Percentiles rank a stretch among this genome's conserved stretches.
These are phyloP conservation scores for Aureobasidium sp. DNA, from an alignment of 2,329 filamentous ascomycete genomes.

Conservation along the genomic window DNA sequence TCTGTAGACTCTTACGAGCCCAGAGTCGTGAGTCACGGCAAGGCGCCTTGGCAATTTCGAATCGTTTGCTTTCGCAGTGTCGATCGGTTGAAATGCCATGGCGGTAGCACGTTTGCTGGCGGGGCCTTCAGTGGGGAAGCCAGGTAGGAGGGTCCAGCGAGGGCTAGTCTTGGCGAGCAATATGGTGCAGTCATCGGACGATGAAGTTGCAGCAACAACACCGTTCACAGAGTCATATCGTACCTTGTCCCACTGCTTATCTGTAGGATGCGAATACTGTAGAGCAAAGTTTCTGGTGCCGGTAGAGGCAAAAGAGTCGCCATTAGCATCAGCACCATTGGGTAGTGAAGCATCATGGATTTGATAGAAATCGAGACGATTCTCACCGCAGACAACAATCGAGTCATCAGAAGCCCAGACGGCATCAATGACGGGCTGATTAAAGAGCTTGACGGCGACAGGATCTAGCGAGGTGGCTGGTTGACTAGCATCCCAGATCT, in stretches of 20 bases:
- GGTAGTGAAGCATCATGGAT: conserved; percentile 17
- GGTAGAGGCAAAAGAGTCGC: conserved; percentile 1
- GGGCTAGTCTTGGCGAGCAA: conserved; percentile 27
- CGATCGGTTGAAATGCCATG: conserved; percentile 31
- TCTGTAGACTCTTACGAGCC: conserved; percentile 33
- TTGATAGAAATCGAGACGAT: conserved; percentile 31
- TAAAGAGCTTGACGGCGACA: conserved; percentile 32
- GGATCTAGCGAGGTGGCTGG: conserved; percentile 22
- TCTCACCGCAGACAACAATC: conserved; percentile 37
- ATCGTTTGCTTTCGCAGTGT: conserved; percentile 11
- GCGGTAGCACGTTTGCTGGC: conserved; percentile 26
- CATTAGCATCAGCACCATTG: conserved; percentile 14
- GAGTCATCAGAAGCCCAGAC: conserved; percentile 35
- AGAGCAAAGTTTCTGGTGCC: conserved; percentile 17
- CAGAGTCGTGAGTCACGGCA: conserved; percentile 33
- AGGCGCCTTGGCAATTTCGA: conserved; percentile 18
- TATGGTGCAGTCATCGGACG: conserved; percentile 21
- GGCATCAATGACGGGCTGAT: conserved; percentile 34
- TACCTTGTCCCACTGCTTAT: conserved; percentile 22
- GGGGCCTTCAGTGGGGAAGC: background rate
- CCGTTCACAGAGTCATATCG: conserved; percentile 26
- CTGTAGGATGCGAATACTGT: conserved; percentile 20
- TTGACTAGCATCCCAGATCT: conserved; percentile 20
- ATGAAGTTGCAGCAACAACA: conserved; percentile 29
- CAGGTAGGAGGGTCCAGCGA: conserved; percentile 9